These are phyloP conservation scores for Exophiala spinifera DNA, from an alignment of 2,329 filamentous ascomycete species.

Conservation along the genomic window DNA sequence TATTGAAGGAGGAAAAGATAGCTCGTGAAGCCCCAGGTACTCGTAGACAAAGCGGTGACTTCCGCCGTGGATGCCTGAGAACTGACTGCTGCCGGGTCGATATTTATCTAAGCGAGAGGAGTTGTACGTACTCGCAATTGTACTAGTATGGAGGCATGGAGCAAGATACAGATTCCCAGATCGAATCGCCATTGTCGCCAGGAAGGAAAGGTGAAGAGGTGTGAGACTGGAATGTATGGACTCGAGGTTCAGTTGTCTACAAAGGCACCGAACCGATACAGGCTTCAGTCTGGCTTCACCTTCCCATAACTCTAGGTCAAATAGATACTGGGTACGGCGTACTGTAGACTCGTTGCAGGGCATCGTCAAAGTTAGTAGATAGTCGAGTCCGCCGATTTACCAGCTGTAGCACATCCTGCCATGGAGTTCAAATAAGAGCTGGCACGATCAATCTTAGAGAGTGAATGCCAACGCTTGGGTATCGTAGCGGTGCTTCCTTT, in stretches of 20 bases:
- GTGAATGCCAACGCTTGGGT: too few species aligned
- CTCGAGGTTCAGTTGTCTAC: not conserved
- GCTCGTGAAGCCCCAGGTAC: too few species aligned
- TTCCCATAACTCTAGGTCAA: too few species aligned
- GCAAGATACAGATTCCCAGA: not conserved
- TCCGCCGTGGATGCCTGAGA: too few species aligned
- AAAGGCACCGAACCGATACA: not conserved
- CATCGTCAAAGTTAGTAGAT: not conserved
- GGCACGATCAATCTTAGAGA: not conserved
- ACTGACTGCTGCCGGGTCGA: too few species aligned
- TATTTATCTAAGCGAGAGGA: not conserved
- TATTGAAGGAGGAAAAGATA: too few species aligned
- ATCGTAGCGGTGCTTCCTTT: constrained; percentile 2
- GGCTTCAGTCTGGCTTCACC: not conserved
- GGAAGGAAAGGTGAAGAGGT: not conserved
- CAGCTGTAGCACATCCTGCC: too few species aligned
- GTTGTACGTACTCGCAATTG: not conserved
- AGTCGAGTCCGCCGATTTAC: not conserved
- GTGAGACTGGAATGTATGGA: not conserved
- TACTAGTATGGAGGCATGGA: not conserved
- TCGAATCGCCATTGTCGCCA: not conserved
- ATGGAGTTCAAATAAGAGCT: not conserved
- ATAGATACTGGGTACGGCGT: too few species aligned
- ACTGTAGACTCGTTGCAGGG: too few species aligned
- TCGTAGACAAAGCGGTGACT: too few species aligned